Evolutionary conservation across 1,284 basidiomycete genomes (phyloP), one percentile per base, ranked within the genome.

Genomic region (Phaffia rhodozyma): DNA sequence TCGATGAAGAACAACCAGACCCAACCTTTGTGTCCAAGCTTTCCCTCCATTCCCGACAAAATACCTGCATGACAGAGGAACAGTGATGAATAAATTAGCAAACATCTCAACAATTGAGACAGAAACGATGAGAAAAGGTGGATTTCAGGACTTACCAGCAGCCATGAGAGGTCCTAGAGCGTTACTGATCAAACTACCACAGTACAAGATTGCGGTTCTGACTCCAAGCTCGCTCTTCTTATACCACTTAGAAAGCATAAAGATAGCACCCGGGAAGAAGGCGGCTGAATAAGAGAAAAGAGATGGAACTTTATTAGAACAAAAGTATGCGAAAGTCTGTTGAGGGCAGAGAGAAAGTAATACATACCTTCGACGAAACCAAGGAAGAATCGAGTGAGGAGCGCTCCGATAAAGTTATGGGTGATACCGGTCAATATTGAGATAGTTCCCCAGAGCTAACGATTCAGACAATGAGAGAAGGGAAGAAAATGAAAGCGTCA

Each of bases 1-100:
- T 87, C 84, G 61, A 87, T 82, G 71, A 81, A 87, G 77, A 89
- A 88, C 3, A 89, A 77, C 84, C 84, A 86, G 73, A 82, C 76
- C 87, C 86, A 89, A 4, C 84, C 86, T 23, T 82, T 75, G 53
- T 86, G 84, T 0, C 86, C 86, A 30, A 79, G 75, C 62, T 77
- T 78, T 2, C 84, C 84, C 65, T 88, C 81, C 85, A 87, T 85
- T 51, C 78, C 79, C 5, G 79, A 77, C 23, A 89, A 78, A 60
- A 89, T 85, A 2, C 84, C 74, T 34, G 38, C 2, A 2, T 16
- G 13, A 16, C 13, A 16, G 5, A 43, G 16, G 13, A 2, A 11
- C 16, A 43, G 16, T 16, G 16, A 43, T 16, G 13, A 2, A 7
- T 43, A 7, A 7, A 2, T 43, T 16, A 43, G 38, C 38, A 11